Percentiles rank a stretch among this genome's conserved stretches.
Conservation (phyloP, 2,329 filamentous ascomycete genomes). For the Penicillium sclerotigenum region DNA sequence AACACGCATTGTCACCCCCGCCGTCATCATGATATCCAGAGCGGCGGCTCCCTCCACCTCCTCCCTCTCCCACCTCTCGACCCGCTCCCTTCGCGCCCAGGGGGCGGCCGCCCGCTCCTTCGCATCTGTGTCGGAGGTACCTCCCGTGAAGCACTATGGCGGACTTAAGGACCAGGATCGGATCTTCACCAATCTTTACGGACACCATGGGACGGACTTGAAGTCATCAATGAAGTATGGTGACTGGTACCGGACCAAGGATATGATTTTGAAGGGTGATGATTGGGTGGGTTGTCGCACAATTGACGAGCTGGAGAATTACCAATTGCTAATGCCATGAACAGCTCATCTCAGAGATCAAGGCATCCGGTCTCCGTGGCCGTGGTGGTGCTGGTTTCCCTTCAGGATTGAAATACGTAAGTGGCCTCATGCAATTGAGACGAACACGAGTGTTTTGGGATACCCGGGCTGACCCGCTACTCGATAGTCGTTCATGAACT, state of each 20-base stretch:
- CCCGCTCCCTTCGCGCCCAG: slow-evolving; percentile 42
- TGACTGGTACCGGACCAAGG: slow-evolving; percentile 99
- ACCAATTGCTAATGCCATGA: slow-evolving; percentile 23
- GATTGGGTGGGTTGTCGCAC: slow-evolving; percentile 65
- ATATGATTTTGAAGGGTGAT: slow-evolving; percentile 93
- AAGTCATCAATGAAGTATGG: slow-evolving; percentile 97
- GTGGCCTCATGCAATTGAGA: slow-evolving; percentile 35
- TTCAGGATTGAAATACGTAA: slow-evolving; percentile 97
- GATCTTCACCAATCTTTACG: slow-evolving; percentile 98
- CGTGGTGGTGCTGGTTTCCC: slow-evolving; percentile 97
- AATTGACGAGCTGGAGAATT: neutral
- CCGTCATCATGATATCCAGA: slow-evolving; percentile 46
- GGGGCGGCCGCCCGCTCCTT: slow-evolving; percentile 59
- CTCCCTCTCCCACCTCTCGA: slow-evolving; percentile 40
- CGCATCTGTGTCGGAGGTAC: slow-evolving; percentile 71
- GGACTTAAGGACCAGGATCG: slow-evolving; percentile 93
- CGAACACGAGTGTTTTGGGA: slow-evolving; percentile 9
- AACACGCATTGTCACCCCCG: slow-evolving; percentile 33
- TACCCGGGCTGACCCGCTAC: slow-evolving; percentile 4
- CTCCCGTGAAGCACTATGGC: slow-evolving; percentile 67
- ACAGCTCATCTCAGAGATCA: slow-evolving; percentile 92
- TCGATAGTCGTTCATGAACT: slow-evolving; percentile 95
- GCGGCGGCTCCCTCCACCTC: slow-evolving; percentile 45
- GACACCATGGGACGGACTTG: slow-evolving; percentile 84
- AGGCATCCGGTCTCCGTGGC: slow-evolving; percentile 90